Percentiles rank a stretch among this genome's conserved stretches.
These are phyloP conservation scores for Candida frijolesensis DNA, from an alignment of 1,139 yeast species.

Conservation along the genomic window DNA sequence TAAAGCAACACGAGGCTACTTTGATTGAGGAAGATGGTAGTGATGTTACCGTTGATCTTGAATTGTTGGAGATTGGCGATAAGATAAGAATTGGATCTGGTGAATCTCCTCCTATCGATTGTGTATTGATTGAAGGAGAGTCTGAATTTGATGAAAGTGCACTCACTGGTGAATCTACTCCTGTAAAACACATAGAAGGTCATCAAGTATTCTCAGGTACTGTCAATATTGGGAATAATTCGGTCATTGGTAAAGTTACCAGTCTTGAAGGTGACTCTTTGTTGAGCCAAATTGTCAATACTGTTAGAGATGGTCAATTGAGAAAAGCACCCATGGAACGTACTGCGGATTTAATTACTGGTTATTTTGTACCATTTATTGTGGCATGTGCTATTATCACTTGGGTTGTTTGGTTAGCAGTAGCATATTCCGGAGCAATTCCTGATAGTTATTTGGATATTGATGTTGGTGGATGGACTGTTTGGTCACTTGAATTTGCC, in stretches of 20 bases:
- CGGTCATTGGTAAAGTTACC: conserved; percentile 59
- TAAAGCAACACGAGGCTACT: conserved; percentile 55
- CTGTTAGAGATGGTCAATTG: conserved; percentile 75
- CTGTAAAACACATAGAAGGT: conserved; percentile 50
- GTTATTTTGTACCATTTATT: conserved; percentile 73
- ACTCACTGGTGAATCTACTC: conserved; percentile 70
- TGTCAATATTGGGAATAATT: conserved; percentile 57
- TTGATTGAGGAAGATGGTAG: conserved; percentile 39
- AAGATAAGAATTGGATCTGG: conserved; percentile 61
- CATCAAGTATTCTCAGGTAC: conserved; percentile 78
- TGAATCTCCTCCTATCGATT: conserved; percentile 73
- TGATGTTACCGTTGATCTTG: conserved; percentile 39
- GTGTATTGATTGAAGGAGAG: conserved; percentile 58
- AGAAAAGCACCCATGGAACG: conserved; percentile 76
- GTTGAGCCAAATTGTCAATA: conserved; percentile 67
- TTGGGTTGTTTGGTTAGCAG: conserved; percentile 67
- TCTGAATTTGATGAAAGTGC: conserved; percentile 76
- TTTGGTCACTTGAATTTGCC: conserved; percentile 78
- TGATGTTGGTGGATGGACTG: conserved; percentile 73
- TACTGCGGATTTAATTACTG: conserved; percentile 69
- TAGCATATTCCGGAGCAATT: conserved; percentile 57
- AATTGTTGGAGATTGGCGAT: conserved; percentile 66
- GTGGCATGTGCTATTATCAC: conserved; percentile 60
- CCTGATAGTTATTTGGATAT: conserved; percentile 60
- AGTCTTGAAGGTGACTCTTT: conserved; percentile 67